Percentiles rank a stretch among this genome's conserved stretches.
Conservation (phyloP, 1,139 yeast species). For the Zygosaccharomyces sapae region DNA sequence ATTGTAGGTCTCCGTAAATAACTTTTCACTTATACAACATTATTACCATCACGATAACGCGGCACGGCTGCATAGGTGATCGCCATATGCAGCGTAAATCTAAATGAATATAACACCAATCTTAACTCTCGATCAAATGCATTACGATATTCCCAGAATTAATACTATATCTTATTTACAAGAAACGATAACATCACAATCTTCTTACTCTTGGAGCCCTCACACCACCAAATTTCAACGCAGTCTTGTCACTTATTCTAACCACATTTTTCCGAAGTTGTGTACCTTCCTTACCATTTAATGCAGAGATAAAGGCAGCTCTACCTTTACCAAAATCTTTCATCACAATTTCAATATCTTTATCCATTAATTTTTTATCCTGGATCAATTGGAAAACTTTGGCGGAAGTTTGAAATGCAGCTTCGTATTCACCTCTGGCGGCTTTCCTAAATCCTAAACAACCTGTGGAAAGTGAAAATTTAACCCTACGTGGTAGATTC, state of each 20-base stretch:
- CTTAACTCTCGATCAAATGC: not conserved
- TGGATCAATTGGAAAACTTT: constrained; percentile 68
- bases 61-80: not conserved
- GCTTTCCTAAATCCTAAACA: constrained; percentile 71
- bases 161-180: constrained; percentile 1
- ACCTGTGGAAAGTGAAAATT: constrained; percentile 65
- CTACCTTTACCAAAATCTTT: constrained; percentile 87
- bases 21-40: not conserved
- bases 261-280: constrained; percentile 58
- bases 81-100: not conserved
- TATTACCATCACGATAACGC: not conserved
- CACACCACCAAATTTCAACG: constrained; percentile 87
- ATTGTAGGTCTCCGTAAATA: too few relatives aligned
- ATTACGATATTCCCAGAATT: not conserved
- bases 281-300: constrained; percentile 86
- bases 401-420: constrained; percentile 82
- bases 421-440: constrained; percentile 88
- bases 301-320: constrained; percentile 77
- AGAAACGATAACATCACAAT: constrained; percentile 40
- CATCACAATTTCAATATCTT: constrained; percentile 66
- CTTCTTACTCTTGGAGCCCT: constrained; percentile 83
- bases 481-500: constrained; percentile 73
- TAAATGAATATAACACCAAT: too few relatives aligned
- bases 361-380: constrained; percentile 51
- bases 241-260: constrained; percentile 72